Conservation (phyloP, 176 grass and related monocot genomes). For the Cenchrus fungigraminus region DNA sequence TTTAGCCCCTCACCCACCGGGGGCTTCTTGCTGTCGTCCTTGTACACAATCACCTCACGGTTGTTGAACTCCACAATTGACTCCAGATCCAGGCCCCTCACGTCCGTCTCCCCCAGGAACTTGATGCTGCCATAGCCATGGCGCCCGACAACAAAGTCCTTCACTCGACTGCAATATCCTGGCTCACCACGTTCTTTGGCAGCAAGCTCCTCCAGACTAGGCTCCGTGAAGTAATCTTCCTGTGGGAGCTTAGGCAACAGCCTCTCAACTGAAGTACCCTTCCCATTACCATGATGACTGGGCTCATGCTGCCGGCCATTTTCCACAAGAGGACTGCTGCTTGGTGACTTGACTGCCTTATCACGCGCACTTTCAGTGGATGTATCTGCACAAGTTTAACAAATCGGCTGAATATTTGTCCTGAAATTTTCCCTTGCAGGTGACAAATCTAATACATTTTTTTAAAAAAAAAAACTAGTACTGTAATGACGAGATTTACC, state of each 20-base stretch:
- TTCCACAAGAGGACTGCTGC: slow-evolving; percentile 32
- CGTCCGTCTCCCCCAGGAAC: no score
- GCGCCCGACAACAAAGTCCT: no score
- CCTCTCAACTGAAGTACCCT: slow-evolving; percentile 52
- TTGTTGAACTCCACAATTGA: no score
- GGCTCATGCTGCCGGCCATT: slow-evolving; percentile 44
- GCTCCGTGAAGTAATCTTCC: slow-evolving; percentile 43
- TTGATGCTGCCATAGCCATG: no score
- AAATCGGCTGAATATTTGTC: slow-evolving; percentile 12
- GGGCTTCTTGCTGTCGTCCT: no score
- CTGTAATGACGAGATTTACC: slow-evolving; percentile 45
- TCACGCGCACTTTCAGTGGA: slow-evolving; percentile 32
- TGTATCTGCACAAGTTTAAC: slow-evolving; percentile 37
- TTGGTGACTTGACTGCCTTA: slow-evolving; percentile 23
- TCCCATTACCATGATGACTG: slow-evolving; percentile 39
- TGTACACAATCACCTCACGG: no score
- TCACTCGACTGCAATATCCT: no score
- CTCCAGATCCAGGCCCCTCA: no score
- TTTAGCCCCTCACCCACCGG: no score
- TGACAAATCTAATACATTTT: neutral
- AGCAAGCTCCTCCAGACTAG: no score
- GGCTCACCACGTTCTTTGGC: no score
- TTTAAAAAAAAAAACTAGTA: neutral
- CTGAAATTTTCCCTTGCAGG: neutral
- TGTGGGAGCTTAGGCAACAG: slow-evolving; percentile 71